phyloP scores from a whole-genome alignment of 345 rosid genomes.

The Acer campestre region DNA sequence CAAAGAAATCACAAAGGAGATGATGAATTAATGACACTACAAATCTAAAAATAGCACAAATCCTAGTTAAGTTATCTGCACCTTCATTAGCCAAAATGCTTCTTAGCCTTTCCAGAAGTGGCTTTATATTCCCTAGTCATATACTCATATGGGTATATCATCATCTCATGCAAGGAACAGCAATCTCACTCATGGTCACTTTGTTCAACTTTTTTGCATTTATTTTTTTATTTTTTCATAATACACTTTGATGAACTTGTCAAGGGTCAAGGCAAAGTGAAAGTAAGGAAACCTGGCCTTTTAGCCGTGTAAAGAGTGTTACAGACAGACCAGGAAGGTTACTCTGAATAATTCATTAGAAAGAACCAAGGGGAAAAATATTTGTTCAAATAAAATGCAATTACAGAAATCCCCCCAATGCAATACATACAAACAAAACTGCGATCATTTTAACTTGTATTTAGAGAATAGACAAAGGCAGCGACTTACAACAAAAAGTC shows the following conservation, averaged over 20 bases:
- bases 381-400: neutral
- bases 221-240: neutral
- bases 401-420: neutral
- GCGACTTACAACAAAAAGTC: constrained; percentile 77
- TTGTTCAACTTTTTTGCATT: neutral
- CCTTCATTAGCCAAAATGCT: neutral
- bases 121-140: constrained; percentile 7
- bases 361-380: neutral
- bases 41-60: neutral
- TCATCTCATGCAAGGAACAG: neutral
- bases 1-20: too few relatives aligned
- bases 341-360: neutral
- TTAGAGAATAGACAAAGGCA: constrained; percentile 9
- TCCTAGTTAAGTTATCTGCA: neutral
- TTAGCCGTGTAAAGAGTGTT: neutral
- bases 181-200: neutral
- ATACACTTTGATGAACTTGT: neutral
- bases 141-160: neutral
- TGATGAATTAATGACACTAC: neutral
- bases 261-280: neutral
- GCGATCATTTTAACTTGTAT: neutral
- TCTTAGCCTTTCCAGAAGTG: neutral
- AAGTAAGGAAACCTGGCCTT: neutral
- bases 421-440: neutral
- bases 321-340: neutral